These are phyloP conservation scores for Aspergillus fumigatiaffinis DNA, from an alignment of 2,329 filamentous ascomycete genomes.

Conservation along the genomic window DNA sequence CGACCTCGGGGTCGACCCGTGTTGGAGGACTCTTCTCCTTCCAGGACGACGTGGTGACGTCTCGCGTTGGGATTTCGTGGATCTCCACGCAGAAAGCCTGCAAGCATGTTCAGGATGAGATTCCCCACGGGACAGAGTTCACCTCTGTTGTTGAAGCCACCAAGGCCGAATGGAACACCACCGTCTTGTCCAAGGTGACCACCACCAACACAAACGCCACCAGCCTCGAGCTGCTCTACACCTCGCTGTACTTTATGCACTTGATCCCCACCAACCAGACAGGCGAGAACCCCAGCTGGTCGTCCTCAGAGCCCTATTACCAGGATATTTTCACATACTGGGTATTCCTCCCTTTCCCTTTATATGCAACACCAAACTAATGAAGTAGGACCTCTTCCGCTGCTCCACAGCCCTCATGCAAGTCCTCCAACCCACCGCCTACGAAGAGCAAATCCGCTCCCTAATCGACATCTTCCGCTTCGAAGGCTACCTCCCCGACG, in stretches of 20 bases:
- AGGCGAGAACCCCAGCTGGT: slow-evolving; percentile 66
- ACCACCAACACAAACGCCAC: slow-evolving; percentile 55
- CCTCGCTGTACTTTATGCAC: slow-evolving; percentile 66
- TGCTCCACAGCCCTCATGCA: slow-evolving; percentile 64
- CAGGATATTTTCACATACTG: slow-evolving; percentile 69
- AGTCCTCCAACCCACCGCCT: slow-evolving; percentile 58
- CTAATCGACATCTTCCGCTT: slow-evolving; percentile 65
- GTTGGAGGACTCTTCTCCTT: slow-evolving; percentile 52
- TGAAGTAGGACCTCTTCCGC: slow-evolving; percentile 51
- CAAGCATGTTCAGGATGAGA: slow-evolving; percentile 53
- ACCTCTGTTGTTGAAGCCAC: slow-evolving; percentile 45
- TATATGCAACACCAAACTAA: neutral
- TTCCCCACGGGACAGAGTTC: slow-evolving; percentile 46
- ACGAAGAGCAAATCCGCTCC: slow-evolving; percentile 64
- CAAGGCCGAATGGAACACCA: slow-evolving; percentile 55
- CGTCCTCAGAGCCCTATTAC: slow-evolving; percentile 63
- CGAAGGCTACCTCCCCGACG: slow-evolving; percentile 63
- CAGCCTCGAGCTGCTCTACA: slow-evolving; percentile 61
- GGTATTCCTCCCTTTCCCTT: slow-evolving; percentile 28
- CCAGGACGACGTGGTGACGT: slow-evolving; percentile 44
- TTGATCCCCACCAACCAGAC: slow-evolving; percentile 67
- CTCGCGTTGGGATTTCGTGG: slow-evolving; percentile 64
- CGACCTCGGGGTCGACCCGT: slow-evolving; percentile 45
- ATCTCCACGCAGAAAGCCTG: slow-evolving; percentile 62
- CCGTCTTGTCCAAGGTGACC: slow-evolving; percentile 61